Conservation (phyloP, 2,329 filamentous ascomycete species). For the Penicillium italicum region DNA sequence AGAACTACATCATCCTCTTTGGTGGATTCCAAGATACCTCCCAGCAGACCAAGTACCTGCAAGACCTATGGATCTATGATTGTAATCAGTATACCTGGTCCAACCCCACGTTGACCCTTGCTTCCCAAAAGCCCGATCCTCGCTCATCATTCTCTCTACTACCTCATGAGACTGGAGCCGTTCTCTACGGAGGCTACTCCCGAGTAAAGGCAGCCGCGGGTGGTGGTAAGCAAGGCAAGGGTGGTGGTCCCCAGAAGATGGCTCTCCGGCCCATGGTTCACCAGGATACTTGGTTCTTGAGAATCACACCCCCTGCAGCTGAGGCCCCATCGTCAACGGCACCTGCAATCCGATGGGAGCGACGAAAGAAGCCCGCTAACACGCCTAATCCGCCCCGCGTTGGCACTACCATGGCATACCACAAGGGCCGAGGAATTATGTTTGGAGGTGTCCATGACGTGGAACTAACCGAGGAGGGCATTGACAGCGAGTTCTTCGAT, state of each 20-base stretch:
- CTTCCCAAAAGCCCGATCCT: slow-evolving; percentile 82
- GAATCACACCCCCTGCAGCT: slow-evolving; percentile 67
- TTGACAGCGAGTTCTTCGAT: slow-evolving; percentile 97
- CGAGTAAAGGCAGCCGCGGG: slow-evolving; percentile 69
- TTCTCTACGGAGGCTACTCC: slow-evolving; percentile 90
- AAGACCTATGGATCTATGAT: slow-evolving; percentile 94
- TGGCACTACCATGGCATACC: slow-evolving; percentile 88
- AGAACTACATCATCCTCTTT: slow-evolving; percentile 89
- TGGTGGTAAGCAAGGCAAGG: slow-evolving; percentile 59
- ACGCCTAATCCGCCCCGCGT: slow-evolving; percentile 77
- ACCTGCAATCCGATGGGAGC: slow-evolving; percentile 83
- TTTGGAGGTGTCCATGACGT: slow-evolving; percentile 96
- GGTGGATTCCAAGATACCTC: slow-evolving; percentile 97
- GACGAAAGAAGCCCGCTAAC: slow-evolving; percentile 87
- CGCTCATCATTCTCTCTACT: slow-evolving; percentile 88
- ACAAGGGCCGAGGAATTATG: slow-evolving; percentile 86
- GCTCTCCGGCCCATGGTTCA: slow-evolving; percentile 83
- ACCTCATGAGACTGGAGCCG: slow-evolving; percentile 84
- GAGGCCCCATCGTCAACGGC: slow-evolving; percentile 64
- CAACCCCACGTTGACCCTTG: slow-evolving; percentile 68
- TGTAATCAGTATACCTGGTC: slow-evolving; percentile 83
- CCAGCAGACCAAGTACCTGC: slow-evolving; percentile 88
- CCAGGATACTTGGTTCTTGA: slow-evolving; percentile 90
- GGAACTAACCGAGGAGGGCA: slow-evolving; percentile 86
- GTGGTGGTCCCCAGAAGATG: slow-evolving; percentile 60